These are phyloP conservation scores for Melampsora occidentalis DNA, from an alignment of 1,284 basidiomycete genomes.

Conservation along the genomic window DNA sequence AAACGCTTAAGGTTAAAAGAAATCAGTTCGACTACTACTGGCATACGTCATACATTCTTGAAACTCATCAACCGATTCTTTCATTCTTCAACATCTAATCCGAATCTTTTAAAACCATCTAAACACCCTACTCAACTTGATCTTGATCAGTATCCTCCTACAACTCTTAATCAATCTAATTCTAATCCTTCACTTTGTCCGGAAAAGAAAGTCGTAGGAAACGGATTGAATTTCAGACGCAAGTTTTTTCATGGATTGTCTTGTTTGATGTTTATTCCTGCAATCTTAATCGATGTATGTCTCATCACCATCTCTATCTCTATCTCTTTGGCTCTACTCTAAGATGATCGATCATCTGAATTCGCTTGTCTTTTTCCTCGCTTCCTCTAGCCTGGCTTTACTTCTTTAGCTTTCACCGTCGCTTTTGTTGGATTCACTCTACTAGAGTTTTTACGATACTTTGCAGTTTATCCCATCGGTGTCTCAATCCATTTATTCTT, in stretches of 20 bases:
- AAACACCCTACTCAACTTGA: too few relatives aligned
- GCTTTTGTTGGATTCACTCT: constrained; percentile 94
- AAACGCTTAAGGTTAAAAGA: too few relatives aligned
- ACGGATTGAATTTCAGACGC: constrained; percentile 75
- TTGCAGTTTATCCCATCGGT: constrained; percentile 94
- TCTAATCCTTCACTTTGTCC: constrained; percentile 62
- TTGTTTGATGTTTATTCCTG: constrained; percentile 92
- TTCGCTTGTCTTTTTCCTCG: background rate
- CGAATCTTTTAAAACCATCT: too few relatives aligned
- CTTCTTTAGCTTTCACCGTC: constrained; percentile 86
- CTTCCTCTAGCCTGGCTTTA: constrained; percentile 79
- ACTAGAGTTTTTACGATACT: constrained; percentile 93
- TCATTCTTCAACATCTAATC: background rate
- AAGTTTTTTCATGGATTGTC: constrained; percentile 97
- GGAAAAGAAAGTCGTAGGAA: background rate
- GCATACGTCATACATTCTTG: too few relatives aligned
- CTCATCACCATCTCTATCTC: constrained; percentile 33
- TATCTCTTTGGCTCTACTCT: constrained; percentile 28
- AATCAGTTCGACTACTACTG: background rate
- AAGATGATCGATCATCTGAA: background rate
- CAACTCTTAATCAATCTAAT: constrained; percentile 74
- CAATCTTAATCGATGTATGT: constrained; percentile 85
- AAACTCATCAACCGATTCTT: too few relatives aligned
- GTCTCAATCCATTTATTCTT: constrained; percentile 92
- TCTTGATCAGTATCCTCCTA: too few relatives aligned